Evolutionary conservation across 805 yeast species (phyloP).

Genomic region (Hanseniaspora pseudoguilliermondii): DNA sequence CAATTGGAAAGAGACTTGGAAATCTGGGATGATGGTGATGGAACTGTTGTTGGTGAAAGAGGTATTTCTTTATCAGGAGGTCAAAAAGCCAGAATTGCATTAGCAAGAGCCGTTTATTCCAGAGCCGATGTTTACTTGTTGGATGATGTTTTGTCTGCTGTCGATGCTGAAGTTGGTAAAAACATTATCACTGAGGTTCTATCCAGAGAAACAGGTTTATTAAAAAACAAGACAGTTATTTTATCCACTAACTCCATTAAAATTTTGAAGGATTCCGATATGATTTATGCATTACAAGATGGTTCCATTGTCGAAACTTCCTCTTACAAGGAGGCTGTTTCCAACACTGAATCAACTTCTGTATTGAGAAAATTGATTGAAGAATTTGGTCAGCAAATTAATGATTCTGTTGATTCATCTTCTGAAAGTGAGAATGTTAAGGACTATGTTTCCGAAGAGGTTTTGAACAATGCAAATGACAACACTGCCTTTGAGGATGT

Average conservation of each 20-base stretch:
- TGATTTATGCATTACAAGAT: constrained; percentile 45
- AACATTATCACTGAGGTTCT: constrained; percentile 41
- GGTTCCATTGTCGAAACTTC: constrained; percentile 49
- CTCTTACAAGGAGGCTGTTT: constrained; percentile 38
- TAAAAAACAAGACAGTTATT: constrained; percentile 40
- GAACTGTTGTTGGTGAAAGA: constrained; percentile 46
- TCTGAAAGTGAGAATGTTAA: constrained; percentile 15
- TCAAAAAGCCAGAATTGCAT: constrained; percentile 49
- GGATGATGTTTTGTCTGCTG: constrained; percentile 60
- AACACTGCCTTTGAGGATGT: constrained; percentile 1
- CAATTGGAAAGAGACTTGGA: constrained; percentile 37
- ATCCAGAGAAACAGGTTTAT: constrained; percentile 32
- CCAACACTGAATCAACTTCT: constrained; percentile 20
- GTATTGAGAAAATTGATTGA: constrained; percentile 24
- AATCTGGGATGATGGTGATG: constrained; percentile 40
- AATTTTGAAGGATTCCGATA: constrained; percentile 45
- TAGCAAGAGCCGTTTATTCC: constrained; percentile 60
- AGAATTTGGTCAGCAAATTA: constrained; percentile 24
- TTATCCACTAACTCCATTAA: constrained; percentile 47
- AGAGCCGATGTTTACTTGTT: constrained; percentile 44
- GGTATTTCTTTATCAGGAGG: constrained; percentile 53
- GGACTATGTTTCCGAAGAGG: neutral
- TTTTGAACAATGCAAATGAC: neutral
- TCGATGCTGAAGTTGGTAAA: constrained; percentile 57
- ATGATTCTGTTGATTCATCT: constrained; percentile 15